Evolutionary conservation across 441 rosid species (phyloP).

Genomic region (Pelargonium citronellum): DNA sequence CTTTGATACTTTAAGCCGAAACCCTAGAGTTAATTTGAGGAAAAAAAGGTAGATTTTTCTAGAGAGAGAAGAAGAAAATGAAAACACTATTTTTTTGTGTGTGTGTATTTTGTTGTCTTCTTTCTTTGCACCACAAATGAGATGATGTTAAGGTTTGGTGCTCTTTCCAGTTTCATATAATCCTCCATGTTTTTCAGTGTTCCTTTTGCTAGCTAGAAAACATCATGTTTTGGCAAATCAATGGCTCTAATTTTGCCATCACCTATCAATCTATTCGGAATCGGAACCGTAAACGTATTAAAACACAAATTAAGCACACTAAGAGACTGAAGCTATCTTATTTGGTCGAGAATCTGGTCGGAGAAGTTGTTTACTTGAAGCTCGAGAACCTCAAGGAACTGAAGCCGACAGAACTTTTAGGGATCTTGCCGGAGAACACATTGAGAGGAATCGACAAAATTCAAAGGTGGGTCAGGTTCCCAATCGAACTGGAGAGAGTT

Average conservation of each 20-base stretch:
- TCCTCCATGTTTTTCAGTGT: neutral
- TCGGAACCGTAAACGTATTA: conserved; percentile 40
- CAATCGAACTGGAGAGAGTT: conserved; percentile 32
- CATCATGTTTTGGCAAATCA: neutral
- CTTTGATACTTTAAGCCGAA: too few relatives aligned
- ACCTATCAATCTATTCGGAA: conserved; percentile 43
- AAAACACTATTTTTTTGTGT: neutral
- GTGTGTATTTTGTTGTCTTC: neutral
- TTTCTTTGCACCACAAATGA: neutral
- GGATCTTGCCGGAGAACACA: conserved; percentile 47
- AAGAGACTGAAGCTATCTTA: conserved; percentile 36
- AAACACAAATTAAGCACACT: conserved; percentile 43
- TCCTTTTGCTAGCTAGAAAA: neutral
- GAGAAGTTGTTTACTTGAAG: conserved; percentile 62
- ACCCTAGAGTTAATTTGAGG: too few relatives aligned
- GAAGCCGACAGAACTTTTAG: conserved; percentile 35
- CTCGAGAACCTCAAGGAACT: conserved; percentile 41
- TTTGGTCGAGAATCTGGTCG: conserved; percentile 39
- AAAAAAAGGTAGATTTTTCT: too few relatives aligned
- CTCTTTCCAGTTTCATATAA: conserved; percentile 1
- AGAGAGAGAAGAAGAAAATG: too few relatives aligned
- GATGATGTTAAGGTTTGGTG: neutral
- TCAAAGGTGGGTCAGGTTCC: conserved; percentile 32
- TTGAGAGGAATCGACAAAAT: conserved; percentile 35
- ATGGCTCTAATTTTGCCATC: conserved; percentile 29